Conservation (phyloP, 495 filamentous ascomycete species). For the Cryomyces antarcticus region DNA sequence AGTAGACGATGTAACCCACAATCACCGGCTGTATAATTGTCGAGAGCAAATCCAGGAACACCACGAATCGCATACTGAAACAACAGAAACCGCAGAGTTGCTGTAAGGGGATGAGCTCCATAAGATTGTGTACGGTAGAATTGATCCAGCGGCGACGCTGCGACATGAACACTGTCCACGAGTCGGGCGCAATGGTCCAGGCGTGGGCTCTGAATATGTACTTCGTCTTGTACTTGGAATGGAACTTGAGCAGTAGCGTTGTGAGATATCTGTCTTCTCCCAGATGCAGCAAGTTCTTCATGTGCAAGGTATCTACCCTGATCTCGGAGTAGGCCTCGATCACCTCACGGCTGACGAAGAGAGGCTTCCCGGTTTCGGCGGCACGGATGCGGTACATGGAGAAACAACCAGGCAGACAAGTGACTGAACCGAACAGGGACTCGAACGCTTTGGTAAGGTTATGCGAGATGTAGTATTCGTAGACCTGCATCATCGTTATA, state of each 20-base stretch:
- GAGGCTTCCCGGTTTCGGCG: slow-evolving; percentile 71
- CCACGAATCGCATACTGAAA: slow-evolving; percentile 96
- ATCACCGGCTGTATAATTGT: slow-evolving; percentile 87
- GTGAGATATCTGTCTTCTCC: slow-evolving; percentile 97
- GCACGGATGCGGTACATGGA: slow-evolving; percentile 95
- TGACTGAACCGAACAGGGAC: slow-evolving; percentile 85
- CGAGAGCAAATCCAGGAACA: slow-evolving; percentile 84
- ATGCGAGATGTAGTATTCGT: slow-evolving; percentile 96
- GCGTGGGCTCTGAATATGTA: slow-evolving; percentile 87
- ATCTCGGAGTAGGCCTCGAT: slow-evolving; percentile 75
- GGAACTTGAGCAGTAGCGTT: slow-evolving; percentile 94
- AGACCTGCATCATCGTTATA: slow-evolving; percentile 99
- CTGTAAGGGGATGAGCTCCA: slow-evolving; percentile 66
- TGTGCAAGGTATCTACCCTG: slow-evolving; percentile 85
- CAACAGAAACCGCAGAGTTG: slow-evolving; percentile 98
- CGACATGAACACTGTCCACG: slow-evolving; percentile 79
- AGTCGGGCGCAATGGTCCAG: slow-evolving; percentile 79
- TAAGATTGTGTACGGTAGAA: slow-evolving; percentile 89
- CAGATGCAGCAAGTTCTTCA: slow-evolving; percentile 89
- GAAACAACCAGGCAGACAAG: slow-evolving; percentile 98
- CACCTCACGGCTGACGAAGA: slow-evolving; percentile 77
- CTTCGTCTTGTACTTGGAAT: slow-evolving; percentile 88
- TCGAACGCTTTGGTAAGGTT: slow-evolving; percentile 88
- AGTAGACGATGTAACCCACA: slow-evolving; percentile 75
- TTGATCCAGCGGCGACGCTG: slow-evolving; percentile 98